A percentile compares a stretch with the other conserved stretches of the same genome.
These are phyloP conservation scores for Hyphodiscus sp. DNA, from an alignment of 2,329 filamentous ascomycete genomes.

Conservation along the genomic window DNA sequence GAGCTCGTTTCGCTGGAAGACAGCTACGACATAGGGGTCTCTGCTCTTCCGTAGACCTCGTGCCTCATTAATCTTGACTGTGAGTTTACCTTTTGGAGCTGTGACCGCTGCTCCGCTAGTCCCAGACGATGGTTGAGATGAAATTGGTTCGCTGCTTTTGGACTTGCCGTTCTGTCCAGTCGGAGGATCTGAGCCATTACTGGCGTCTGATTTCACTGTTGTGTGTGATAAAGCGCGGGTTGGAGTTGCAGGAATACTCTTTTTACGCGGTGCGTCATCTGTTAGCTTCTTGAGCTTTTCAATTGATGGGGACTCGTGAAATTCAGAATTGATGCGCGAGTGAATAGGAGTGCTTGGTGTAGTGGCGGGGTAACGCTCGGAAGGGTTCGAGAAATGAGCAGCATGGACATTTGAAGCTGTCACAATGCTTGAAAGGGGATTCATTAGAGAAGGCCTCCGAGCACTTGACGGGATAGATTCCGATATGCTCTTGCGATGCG, in stretches of 20 bases:
- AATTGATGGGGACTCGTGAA: constrained; percentile 53
- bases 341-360: constrained; percentile 46
- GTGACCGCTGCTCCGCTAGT: constrained; percentile 55
- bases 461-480: constrained; percentile 37
- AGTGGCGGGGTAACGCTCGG: constrained; percentile 46
- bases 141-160: constrained; percentile 29
- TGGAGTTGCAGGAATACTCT: constrained; percentile 90
- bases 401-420: constrained; percentile 58
- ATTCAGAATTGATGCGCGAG: constrained; percentile 39
- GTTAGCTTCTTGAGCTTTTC: constrained; percentile 82
- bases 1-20: constrained; percentile 94
- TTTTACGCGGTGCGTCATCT: constrained; percentile 60
- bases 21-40: constrained; percentile 91
- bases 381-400: constrained; percentile 63
- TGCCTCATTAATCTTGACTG: constrained; percentile 82
- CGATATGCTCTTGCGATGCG: constrained; percentile 38
- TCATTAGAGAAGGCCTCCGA: constrained; percentile 41
- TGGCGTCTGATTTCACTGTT: constrained; percentile 43
- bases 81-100: constrained; percentile 77
- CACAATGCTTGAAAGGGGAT: constrained; percentile 58
- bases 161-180: constrained; percentile 39
- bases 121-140: constrained; percentile 20
- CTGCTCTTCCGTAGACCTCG: constrained; percentile 73
- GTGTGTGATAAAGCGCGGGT: constrained; percentile 68
- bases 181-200: constrained; percentile 24